Conservation (phyloP, 208 protist species). For the Wallacemonas sp. region DNA sequence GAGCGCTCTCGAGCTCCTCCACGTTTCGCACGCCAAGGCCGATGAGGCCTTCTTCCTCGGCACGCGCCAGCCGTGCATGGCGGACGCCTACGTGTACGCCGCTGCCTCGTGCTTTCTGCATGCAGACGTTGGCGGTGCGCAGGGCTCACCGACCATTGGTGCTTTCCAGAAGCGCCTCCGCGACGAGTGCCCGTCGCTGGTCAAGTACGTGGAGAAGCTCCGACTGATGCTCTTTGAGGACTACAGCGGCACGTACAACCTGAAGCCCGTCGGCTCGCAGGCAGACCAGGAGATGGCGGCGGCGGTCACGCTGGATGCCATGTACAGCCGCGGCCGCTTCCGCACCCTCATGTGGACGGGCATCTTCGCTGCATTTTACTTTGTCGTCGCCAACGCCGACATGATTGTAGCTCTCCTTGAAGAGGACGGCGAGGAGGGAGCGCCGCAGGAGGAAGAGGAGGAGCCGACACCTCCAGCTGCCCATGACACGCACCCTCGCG, state of each 20-base stretch:
- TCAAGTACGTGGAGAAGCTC: slow-evolving; percentile 76
- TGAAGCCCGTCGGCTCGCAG: slow-evolving; percentile 32
- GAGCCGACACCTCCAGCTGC: background rate
- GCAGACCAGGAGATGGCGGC: slow-evolving; percentile 4
- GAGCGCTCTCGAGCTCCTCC: slow-evolving; percentile 52
- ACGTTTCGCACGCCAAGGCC: slow-evolving; percentile 24
- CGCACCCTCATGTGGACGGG: slow-evolving; percentile 57
- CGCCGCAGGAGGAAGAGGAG: slow-evolving; percentile 8
- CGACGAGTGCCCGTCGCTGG: slow-evolving; percentile 55
- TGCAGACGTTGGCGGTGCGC: slow-evolving; percentile 47
- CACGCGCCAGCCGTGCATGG: slow-evolving; percentile 48
- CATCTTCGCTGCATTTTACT: slow-evolving; percentile 63
- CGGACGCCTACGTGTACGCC: slow-evolving; percentile 77
- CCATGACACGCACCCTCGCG: background rate
- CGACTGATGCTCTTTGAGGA: slow-evolving; percentile 79
- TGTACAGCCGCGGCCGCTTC: slow-evolving; percentile 57
- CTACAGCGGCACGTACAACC: slow-evolving; percentile 67
- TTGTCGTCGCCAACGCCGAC: slow-evolving; percentile 65
- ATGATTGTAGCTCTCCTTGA: slow-evolving; percentile 46
- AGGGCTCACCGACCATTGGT: slow-evolving; percentile 18
- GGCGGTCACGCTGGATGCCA: slow-evolving; percentile 29
- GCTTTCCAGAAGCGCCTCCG: slow-evolving; percentile 45
- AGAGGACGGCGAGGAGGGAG: slow-evolving; percentile 39
- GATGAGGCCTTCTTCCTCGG: slow-evolving; percentile 66
- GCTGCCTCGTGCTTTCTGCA: slow-evolving; percentile 76